Conservation (phyloP, 805 yeast genomes). For the Candida berthetii region DNA sequence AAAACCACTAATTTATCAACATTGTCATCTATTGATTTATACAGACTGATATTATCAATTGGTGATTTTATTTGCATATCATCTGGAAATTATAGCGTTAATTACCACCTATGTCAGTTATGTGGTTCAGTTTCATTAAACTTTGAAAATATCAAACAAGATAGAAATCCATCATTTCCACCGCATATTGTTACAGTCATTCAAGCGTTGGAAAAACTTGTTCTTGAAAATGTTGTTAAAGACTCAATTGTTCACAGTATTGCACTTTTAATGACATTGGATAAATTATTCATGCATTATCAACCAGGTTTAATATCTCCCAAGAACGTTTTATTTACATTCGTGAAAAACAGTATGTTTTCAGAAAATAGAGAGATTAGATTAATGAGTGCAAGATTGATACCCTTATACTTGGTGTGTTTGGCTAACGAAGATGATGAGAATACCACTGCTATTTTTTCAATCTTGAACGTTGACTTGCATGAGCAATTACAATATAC, state of each 20-base stretch:
- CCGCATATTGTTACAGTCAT: background rate
- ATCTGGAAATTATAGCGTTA: background rate
- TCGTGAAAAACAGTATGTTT: slow-evolving; percentile 32
- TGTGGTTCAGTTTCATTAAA: background rate
- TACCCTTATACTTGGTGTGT: slow-evolving; percentile 44
- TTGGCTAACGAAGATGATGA: slow-evolving; percentile 33
- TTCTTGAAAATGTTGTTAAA: background rate
- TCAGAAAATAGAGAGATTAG: slow-evolving; percentile 50
- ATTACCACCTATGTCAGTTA: background rate
- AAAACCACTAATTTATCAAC: background rate
- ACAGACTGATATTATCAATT: slow-evolving; percentile 22
- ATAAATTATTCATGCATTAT: slow-evolving; percentile 45
- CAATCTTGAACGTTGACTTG: slow-evolving; percentile 35
- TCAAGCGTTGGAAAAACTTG: background rate
- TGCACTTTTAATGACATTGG: slow-evolving; percentile 38
- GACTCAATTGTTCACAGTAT: slow-evolving; percentile 11
- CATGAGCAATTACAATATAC: slow-evolving; percentile 34
- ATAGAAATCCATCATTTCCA: background rate
- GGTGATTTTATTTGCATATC: slow-evolving; percentile 33
- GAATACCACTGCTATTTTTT: slow-evolving; percentile 39
- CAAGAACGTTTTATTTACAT: slow-evolving; percentile 27
- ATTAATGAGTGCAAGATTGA: slow-evolving; percentile 40
- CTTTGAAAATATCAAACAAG: background rate
- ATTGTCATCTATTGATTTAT: background rate
- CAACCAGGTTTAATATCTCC: slow-evolving; percentile 35